Evolutionary conservation across 176 grass and related monocot genomes (phyloP).

Genomic region (Melocanna baccifera): DNA sequence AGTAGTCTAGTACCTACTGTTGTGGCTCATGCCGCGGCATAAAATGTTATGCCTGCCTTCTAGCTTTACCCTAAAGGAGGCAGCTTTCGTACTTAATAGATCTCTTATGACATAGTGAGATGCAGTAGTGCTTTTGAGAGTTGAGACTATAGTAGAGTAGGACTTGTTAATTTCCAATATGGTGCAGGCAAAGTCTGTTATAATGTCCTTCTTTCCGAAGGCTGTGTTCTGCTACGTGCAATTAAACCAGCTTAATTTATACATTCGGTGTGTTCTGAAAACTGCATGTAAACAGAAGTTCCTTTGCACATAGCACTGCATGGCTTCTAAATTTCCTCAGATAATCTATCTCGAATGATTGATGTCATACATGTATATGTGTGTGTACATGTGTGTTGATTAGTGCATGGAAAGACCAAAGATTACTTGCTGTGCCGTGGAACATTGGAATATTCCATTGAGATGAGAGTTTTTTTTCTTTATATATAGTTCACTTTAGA

Average conservation of each 20-base stretch:
- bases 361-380: background rate
- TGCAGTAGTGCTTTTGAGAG: background rate
- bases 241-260: too few relatives aligned
- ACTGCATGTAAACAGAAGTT: too few relatives aligned
- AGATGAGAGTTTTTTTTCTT: too few relatives aligned
- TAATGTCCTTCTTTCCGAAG: constrained; percentile 17
- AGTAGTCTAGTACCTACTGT: too few relatives aligned
- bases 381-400: background rate
- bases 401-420: background rate
- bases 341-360: background rate
- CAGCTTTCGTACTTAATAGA: constrained; percentile 16
- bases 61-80: constrained; percentile 18
- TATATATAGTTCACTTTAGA: background rate
- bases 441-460: background rate
- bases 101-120: background rate
- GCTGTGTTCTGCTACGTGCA: background rate
- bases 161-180: background rate
- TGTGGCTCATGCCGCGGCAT: too few relatives aligned
- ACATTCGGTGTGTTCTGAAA: too few relatives aligned
- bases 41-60: background rate
- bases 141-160: background rate
- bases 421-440: background rate
- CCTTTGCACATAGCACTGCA: background rate
- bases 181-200: background rate
- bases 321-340: background rate